Evolutionary conservation across 2,329 filamentous ascomycete genomes (phyloP), one percentile per base, ranked within the genome.

Genomic region (Cladosporium sp.): DNA sequence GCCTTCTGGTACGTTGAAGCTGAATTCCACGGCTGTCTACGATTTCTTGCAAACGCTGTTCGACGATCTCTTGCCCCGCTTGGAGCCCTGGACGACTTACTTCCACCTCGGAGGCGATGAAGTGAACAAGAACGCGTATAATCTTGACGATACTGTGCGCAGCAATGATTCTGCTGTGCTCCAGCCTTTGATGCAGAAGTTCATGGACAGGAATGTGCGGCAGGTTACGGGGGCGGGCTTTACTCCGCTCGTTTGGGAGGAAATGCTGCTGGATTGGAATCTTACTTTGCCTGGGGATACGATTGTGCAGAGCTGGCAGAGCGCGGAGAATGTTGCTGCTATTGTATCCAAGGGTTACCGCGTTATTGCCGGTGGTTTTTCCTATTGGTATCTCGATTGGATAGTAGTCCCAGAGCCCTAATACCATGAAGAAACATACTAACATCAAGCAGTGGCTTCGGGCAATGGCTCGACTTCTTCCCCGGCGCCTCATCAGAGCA

Each of bases 91-190:
- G 66, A 77, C 84, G 2, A 72, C 80, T 6, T 81, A 92, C 70
- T 94, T 92, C 73, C 89, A 95, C 70, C 86, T 86, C 1, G 90
- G 90, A 38, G 90, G 90, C 49, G 90, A 95, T 61, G 90, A 95
- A 72, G 82, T 94, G 54, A 92, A 93, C 67, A 76, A 75, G 54
- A 84, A 91, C 60, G 80, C 84, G 46, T 91, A 88, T 62, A 73
- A 73, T 35, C 77, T 92, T 9, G 89, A 95, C 63, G 79, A 84
- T 4, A 85, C 80, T 1, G 82, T 95, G 32, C 67, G 75, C 5
- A 86, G 83, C 27, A 88, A 85, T 63, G 72, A 82, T 48, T 72
- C 76, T 0, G 67, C 72, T 1, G 77, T 92, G 12, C 72, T 95
- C 32, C 77, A 80, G 62, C 87, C 89, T 2, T 75, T 93, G 18